Conservation (phyloP, 2,329 filamentous ascomycete genomes). For the Talaromyces sp. region DNA sequence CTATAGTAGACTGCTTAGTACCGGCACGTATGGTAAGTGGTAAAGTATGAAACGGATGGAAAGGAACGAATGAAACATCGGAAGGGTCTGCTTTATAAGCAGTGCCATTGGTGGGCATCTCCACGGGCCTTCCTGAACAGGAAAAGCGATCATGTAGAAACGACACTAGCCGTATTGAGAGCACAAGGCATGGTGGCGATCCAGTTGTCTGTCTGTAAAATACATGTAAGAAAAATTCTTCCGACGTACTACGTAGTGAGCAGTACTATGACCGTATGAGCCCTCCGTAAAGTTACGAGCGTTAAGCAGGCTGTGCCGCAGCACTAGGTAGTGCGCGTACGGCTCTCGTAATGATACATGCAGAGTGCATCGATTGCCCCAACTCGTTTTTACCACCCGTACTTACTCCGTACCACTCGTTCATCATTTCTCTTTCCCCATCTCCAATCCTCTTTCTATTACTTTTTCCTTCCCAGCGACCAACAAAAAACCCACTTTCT, state of each 20-base stretch:
- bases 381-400: neutral
- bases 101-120: neutral
- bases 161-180: neutral
- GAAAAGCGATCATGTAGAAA: neutral
- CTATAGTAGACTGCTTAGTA: neutral
- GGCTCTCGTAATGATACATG: neutral
- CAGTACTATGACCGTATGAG: no score
- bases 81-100: neutral
- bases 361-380: neutral
- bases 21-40: neutral
- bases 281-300: neutral
- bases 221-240: slow-evolving; percentile 4
- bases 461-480: neutral
- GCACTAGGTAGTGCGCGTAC: neutral
- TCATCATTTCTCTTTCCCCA: neutral
- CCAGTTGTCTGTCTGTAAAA: neutral
- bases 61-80: neutral
- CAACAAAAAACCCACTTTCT: neutral
- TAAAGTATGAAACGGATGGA: neutral
- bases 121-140: neutral
- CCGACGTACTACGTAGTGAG: no score
- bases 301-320: neutral
- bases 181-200: neutral
- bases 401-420: neutral
- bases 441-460: neutral